phyloP scores from a whole-genome alignment of 108 stramenopile genomes.

The Chaetoceros tenuissimus region DNA sequence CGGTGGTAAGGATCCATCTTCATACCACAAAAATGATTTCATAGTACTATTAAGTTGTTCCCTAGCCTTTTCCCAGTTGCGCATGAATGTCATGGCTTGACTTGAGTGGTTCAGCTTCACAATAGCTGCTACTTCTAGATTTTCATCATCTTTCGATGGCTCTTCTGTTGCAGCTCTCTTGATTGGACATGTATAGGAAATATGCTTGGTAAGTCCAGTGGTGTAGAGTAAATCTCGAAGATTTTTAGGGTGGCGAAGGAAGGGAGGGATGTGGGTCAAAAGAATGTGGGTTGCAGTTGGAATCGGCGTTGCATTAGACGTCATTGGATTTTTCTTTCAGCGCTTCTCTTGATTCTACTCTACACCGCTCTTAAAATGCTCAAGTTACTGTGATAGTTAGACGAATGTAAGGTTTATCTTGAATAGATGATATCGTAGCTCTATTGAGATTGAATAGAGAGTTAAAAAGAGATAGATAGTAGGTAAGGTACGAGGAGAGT shows the following conservation, averaged over 20 bases:
- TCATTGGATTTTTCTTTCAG: no score
- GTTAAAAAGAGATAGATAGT: no score
- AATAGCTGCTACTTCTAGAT: not conserved
- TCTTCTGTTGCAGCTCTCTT: constrained; percentile 5
- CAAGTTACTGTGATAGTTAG: no score
- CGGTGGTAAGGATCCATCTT: not conserved
- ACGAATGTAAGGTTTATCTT: no score
- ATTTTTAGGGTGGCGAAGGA: constrained; percentile 16
- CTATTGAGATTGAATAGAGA: no score
- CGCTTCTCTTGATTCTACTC: no score
- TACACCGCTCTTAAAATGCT: no score
- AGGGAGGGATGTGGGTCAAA: constrained; percentile 15
- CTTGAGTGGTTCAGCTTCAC: not conserved
- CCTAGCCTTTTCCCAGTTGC: not conserved
- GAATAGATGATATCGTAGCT: no score
- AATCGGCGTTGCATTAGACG: constrained; percentile 2
- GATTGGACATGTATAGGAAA: constrained; percentile 27
- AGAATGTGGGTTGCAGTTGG: constrained; percentile 15
- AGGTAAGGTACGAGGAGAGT: no score
- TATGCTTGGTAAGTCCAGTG: constrained; percentile 14
- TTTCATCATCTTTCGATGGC: constrained; percentile 3
- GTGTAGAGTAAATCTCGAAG: constrained; percentile 26
- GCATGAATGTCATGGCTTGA: not conserved
- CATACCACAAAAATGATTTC: not conserved
- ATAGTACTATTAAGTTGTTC: not conserved